Percentiles rank a stretch among this genome's conserved stretches.
phyloP scores from a whole-genome alignment of 768 basidiomycete species.

The Hericium erinaceus region DNA sequence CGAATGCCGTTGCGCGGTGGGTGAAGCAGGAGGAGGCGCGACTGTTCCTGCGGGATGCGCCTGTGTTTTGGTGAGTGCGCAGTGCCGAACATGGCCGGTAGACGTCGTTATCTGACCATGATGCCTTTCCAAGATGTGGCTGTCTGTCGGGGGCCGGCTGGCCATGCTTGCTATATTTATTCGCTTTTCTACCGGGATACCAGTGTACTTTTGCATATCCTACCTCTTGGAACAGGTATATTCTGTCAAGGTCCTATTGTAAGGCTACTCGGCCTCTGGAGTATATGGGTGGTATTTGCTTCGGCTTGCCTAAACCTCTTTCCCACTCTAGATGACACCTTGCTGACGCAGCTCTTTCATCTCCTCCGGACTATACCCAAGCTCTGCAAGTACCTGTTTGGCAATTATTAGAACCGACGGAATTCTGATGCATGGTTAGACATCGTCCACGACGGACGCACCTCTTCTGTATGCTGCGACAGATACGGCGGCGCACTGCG shows the following conservation, averaged over 20 bases:
- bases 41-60: constrained; percentile 82
- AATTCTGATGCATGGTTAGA: too few species aligned
- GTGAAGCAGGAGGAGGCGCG: constrained; percentile 78
- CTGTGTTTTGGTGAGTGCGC: constrained; percentile 52
- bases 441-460: background rate
- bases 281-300: too few species aligned
- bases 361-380: constrained; percentile 2
- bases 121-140: too few species aligned
- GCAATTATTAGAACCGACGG: background rate
- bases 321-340: constrained; percentile 3
- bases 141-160: too few species aligned
- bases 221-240: too few species aligned
- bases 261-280: too few species aligned
- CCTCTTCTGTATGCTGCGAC: constrained; percentile 34
- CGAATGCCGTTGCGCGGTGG: constrained; percentile 86
- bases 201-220: background rate
- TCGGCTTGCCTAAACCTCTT: too few species aligned
- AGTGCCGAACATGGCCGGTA: too few species aligned
- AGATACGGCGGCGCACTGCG: constrained; percentile 34
- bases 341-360: constrained; percentile 7
- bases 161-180: too few species aligned
- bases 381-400: background rate
- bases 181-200: too few species aligned
- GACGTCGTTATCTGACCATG: too few species aligned
- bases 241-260: too few species aligned